Conservation (phyloP, 768 basidiomycete genomes). For the Suillus plorans region DNA sequence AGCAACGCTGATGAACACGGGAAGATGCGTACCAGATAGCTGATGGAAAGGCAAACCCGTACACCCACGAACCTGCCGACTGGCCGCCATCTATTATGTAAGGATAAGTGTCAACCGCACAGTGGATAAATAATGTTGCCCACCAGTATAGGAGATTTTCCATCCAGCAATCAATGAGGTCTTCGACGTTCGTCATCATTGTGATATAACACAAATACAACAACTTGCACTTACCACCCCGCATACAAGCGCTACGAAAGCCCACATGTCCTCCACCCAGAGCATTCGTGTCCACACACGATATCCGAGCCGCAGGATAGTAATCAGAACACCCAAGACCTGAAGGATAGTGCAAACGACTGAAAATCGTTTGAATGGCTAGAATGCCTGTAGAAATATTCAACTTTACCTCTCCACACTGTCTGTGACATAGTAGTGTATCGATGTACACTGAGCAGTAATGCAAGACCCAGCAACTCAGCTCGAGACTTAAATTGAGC, state of each 20-base stretch:
- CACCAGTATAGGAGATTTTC: constrained; percentile 9
- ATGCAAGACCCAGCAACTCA: neutral
- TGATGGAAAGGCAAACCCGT: constrained; percentile 13
- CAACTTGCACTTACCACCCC: constrained; percentile 4
- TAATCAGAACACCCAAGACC: constrained; percentile 9
- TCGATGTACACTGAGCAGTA: neutral
- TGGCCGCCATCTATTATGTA: neutral
- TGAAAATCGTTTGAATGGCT: neutral
- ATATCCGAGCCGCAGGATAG: constrained; percentile 21
- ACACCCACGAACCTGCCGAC: constrained; percentile 10
- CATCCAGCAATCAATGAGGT: constrained; percentile 5
- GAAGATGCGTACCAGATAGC: constrained; percentile 16
- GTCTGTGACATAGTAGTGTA: neutral
- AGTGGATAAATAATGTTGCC: neutral
- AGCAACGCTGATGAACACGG: neutral
- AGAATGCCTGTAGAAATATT: neutral
- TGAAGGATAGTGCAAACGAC: constrained; percentile 10
- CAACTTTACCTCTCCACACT: neutral
- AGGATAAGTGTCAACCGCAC: neutral
- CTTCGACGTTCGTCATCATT: neutral
- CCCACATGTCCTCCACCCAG: constrained; percentile 25
- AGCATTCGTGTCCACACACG: constrained; percentile 16
- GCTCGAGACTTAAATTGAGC: neutral
- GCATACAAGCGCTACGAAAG: constrained; percentile 15
- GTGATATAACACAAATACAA: neutral